These are phyloP conservation scores for Lithocarpus polystachyus DNA, from an alignment of 306 rosid species.

Conservation along the genomic window DNA sequence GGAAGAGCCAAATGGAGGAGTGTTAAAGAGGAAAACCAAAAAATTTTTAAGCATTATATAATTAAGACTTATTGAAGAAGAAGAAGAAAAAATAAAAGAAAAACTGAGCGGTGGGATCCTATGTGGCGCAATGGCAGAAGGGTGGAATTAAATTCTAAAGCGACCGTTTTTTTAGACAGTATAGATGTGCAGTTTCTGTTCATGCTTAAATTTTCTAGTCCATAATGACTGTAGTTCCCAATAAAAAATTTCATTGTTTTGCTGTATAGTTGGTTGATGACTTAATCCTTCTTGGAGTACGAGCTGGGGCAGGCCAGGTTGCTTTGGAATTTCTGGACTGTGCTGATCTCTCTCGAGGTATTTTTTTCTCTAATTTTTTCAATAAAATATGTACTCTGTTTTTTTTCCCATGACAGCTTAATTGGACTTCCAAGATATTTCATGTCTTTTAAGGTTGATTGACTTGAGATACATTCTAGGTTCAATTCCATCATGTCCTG, in stretches of 20 bases:
- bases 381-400: background rate
- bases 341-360: slow-evolving; percentile 55
- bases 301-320: slow-evolving; percentile 62
- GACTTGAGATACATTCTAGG: slow-evolving; percentile 48
- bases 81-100: too few species aligned
- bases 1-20: too few species aligned
- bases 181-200: background rate
- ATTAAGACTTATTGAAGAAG: too few species aligned
- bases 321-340: slow-evolving; percentile 41
- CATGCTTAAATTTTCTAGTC: slow-evolving; percentile 12
- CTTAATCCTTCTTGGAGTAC: slow-evolving; percentile 72
- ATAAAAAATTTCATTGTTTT: slow-evolving; percentile 25
- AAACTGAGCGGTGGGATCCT: too few species aligned
- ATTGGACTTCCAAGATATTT: slow-evolving; percentile 5
- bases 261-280: slow-evolving; percentile 72
- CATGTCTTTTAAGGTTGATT: slow-evolving; percentile 18
- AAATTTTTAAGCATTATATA: too few species aligned
- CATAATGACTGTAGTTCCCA: slow-evolving; percentile 9
- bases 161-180: too few species aligned
- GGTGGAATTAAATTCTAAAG: too few species aligned
- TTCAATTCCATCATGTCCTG: slow-evolving; percentile 66
- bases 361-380: background rate
- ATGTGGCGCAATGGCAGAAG: too few species aligned
- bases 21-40: too few species aligned
- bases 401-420: background rate